Evolutionary conservation across 495 filamentous ascomycete genomes (phyloP).

Genomic region (Aspergillus leporis): DNA sequence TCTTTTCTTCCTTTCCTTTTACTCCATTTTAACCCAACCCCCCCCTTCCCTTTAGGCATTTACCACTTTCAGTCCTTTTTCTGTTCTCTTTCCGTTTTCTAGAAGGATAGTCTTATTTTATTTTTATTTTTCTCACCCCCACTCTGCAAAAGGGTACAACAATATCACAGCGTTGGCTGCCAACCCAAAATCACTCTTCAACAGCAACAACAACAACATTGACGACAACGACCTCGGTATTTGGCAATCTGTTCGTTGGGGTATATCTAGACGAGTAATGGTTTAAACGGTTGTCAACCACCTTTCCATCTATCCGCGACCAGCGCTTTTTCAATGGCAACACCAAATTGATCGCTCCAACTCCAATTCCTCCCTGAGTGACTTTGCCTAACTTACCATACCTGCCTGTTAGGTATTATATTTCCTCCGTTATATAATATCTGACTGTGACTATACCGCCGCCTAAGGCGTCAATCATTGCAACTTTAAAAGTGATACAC

Average conservation of each 20-base stretch:
- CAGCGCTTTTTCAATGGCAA: not conserved
- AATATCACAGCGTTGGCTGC: not conserved
- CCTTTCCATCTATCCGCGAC: not conserved
- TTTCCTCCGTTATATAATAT: not conserved
- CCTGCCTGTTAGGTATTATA: not conserved
- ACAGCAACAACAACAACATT: not conserved
- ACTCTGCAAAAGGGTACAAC: not conserved
- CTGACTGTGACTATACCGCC: not conserved
- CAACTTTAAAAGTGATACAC: not conserved
- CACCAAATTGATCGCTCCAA: not conserved
- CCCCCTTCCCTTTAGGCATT: constrained; percentile 4
- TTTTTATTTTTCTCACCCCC: not conserved
- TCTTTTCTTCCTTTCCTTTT: constrained; percentile 5
- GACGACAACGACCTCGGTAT: not conserved
- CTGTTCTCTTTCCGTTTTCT: no score
- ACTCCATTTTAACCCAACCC: constrained; percentile 28
- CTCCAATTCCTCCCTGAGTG: not conserved
- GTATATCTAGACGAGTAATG: not conserved
- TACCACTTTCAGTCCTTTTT: no score
- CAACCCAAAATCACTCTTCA: not conserved
- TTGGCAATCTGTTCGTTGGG: not conserved
- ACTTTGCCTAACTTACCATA: not conserved
- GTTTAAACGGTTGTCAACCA: not conserved
- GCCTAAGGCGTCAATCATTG: not conserved
- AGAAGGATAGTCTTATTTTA: no score